Conservation (phyloP, 441 rosid genomes). For the Eutrema salsugineum region DNA sequence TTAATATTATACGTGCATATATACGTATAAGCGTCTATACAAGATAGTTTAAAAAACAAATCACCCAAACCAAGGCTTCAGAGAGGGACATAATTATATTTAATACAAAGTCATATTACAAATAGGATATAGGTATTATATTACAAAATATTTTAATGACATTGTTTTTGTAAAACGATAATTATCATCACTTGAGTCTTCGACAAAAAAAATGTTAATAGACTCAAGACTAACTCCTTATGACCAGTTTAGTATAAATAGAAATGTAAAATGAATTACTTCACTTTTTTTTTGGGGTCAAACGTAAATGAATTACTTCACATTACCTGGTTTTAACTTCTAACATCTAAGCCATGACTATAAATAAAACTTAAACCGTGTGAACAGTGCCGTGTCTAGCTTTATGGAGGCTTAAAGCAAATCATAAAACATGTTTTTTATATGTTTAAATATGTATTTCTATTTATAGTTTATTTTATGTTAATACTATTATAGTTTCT, state of each 20-base stretch:
- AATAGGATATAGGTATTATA: background rate
- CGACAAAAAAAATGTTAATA: background rate
- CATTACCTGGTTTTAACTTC: background rate
- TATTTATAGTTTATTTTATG: no score
- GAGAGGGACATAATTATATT: background rate
- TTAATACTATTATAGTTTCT: no score
- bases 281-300: no score
- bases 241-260: background rate
- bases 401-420: no score
- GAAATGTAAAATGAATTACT: background rate
- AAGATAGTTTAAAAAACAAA: background rate
- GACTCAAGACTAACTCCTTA: background rate
- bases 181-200: background rate
- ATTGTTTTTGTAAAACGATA: background rate
- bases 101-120: constrained; percentile 4
- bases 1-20: background rate
- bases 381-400: no score
- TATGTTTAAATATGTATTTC: no score
- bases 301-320: background rate
- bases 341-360: background rate
- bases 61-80: constrained; percentile 12
- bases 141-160: background rate
- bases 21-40: background rate
- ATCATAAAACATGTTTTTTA: no score
- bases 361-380: background rate